Percentiles rank a stretch among this genome's conserved stretches.
Evolutionary conservation across 495 filamentous ascomycete species (phyloP).

Genomic region (Talaromyces trachyspermus): DNA sequence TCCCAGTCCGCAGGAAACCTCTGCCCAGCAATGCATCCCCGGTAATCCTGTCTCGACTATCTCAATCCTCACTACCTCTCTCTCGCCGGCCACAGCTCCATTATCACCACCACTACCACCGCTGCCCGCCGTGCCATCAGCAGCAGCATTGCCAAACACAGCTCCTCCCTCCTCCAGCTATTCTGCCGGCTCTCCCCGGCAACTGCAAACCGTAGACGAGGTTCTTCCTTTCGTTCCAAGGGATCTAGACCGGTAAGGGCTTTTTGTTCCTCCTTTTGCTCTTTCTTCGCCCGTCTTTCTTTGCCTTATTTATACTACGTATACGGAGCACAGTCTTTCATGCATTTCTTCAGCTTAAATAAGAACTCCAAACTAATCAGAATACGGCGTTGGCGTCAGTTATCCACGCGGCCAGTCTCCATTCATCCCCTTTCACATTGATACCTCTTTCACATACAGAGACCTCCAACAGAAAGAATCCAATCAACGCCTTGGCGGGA

Average conservation of each 20-base stretch:
- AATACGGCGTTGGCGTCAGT: slow-evolving; percentile 14
- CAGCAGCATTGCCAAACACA: not conserved
- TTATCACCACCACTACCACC: not conserved
- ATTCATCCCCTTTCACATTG: slow-evolving; percentile 28
- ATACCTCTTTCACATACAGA: slow-evolving; percentile 19
- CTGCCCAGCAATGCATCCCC: slow-evolving; percentile 29
- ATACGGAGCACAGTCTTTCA: slow-evolving; percentile 6
- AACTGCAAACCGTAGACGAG: slow-evolving; percentile 17
- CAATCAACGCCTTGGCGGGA: slow-evolving; percentile 20
- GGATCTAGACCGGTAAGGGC: slow-evolving; percentile 38
- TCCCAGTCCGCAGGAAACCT: slow-evolving; percentile 32
- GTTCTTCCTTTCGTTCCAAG: slow-evolving; percentile 27
- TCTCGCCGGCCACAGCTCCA: not conserved
- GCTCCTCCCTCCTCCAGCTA: not conserved
- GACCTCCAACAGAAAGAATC: slow-evolving; percentile 12
- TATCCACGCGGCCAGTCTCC: slow-evolving; percentile 30
- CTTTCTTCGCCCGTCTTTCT: not conserved
- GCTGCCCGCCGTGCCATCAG: not conserved
- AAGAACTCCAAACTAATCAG: not conserved
- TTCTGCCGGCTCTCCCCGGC: not conserved
- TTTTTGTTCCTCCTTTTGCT: not conserved
- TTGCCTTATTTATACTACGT: slow-evolving; percentile 9
- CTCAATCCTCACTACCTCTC: slow-evolving; percentile 7
- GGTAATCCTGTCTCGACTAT: slow-evolving; percentile 20
- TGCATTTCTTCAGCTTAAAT: not conserved